These are phyloP conservation scores for Thymus mandschuricus DNA, from an alignment of 257 asterid genomes.

Conservation along the genomic window DNA sequence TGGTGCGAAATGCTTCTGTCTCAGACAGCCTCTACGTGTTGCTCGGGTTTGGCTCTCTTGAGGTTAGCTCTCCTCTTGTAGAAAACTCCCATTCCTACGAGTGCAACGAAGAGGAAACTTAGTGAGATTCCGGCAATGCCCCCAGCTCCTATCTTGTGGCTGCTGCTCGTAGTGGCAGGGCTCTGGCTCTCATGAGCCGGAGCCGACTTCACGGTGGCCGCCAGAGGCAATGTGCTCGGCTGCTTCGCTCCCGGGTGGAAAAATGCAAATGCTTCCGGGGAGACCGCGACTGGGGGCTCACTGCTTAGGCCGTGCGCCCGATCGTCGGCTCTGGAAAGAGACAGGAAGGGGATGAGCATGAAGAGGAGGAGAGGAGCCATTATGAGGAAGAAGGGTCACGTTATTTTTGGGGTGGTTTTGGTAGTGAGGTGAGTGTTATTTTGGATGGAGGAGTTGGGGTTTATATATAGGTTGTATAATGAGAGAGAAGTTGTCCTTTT, in stretches of 20 bases:
- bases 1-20: background rate
- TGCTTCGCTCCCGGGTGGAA: slow-evolving; percentile 41
- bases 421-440: slow-evolving; percentile 17
- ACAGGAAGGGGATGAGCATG: slow-evolving; percentile 22
- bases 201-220: slow-evolving; percentile 45
- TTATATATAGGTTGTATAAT: slow-evolving; percentile 24
- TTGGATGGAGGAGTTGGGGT: slow-evolving; percentile 18
- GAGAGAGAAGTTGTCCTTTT: slow-evolving; percentile 27
- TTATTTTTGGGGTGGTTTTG: background rate
- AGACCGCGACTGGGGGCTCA: slow-evolving; percentile 36
- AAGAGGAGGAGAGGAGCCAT: slow-evolving; percentile 41
- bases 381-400: background rate
- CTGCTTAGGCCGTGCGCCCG: slow-evolving; percentile 45
- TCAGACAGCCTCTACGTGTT: slow-evolving; percentile 24
- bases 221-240: slow-evolving; percentile 44
- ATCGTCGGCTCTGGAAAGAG: slow-evolving; percentile 34
- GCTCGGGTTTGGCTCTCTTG: slow-evolving; percentile 34
- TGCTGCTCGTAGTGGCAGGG: background rate
- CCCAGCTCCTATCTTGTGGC: slow-evolving; percentile 34
- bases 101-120: slow-evolving; percentile 37
- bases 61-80: slow-evolving; percentile 39
- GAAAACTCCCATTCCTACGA: slow-evolving; percentile 44
- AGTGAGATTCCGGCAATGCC: slow-evolving; percentile 40
- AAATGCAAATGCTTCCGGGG: slow-evolving; percentile 46
- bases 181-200: slow-evolving; percentile 44